These are phyloP conservation scores for Begonia peltatifolia DNA, from an alignment of 306 rosid genomes.

Conservation along the genomic window DNA sequence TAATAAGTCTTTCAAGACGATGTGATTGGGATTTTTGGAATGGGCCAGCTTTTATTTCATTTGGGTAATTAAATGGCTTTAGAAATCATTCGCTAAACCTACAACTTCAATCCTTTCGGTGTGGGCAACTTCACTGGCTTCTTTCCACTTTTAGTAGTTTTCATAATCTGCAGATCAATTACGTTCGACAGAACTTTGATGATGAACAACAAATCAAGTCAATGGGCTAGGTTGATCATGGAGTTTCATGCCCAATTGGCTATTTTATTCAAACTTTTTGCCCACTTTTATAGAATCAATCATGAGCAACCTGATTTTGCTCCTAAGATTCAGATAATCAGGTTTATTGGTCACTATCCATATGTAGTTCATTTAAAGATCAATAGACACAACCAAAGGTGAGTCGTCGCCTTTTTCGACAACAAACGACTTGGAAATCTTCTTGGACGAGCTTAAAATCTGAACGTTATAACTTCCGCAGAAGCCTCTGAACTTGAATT, in stretches of 20 bases:
- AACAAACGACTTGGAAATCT: constrained; percentile 42
- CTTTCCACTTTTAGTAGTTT: too few relatives aligned
- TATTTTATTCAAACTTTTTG: neutral
- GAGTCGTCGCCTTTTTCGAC: constrained; percentile 57
- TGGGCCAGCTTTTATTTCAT: neutral
- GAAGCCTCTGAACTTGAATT: constrained; percentile 66
- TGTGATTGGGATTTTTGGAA: constrained; percentile 21
- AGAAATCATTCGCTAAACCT: neutral
- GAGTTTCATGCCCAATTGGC: too few relatives aligned
- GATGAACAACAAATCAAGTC: too few relatives aligned
- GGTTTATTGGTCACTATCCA: too few relatives aligned
- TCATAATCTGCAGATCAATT: constrained; percentile 4
- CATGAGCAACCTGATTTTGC: too few relatives aligned
- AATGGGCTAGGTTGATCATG: too few relatives aligned
- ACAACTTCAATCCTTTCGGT: too few relatives aligned
- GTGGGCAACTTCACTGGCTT: too few relatives aligned
- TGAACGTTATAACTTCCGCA: constrained; percentile 58
- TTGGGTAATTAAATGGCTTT: neutral
- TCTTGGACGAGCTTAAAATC: constrained; percentile 29
- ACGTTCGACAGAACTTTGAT: too few relatives aligned
- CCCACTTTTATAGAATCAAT: too few relatives aligned
- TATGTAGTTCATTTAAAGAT: too few relatives aligned
- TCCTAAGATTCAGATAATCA: too few relatives aligned
- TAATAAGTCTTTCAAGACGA: constrained; percentile 48
- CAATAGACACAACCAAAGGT: constrained; percentile 38